These are phyloP conservation scores for Saturnispora saitoi DNA, from an alignment of 805 yeast species.

Conservation along the genomic window DNA sequence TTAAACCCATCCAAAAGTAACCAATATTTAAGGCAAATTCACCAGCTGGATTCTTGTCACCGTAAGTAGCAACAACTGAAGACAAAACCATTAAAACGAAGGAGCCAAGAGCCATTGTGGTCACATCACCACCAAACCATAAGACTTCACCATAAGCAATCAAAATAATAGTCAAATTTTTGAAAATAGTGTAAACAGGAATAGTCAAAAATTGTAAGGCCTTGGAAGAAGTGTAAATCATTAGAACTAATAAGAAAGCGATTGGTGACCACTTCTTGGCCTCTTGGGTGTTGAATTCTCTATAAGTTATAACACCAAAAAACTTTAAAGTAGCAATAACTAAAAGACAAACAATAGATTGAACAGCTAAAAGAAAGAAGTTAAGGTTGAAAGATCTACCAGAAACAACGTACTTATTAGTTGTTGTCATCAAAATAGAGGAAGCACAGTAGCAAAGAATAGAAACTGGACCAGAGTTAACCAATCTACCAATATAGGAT, in stretches of 20 bases:
- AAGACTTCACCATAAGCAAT: constrained; percentile 97
- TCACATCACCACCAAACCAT: constrained; percentile 92
- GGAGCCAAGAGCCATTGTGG: constrained; percentile 82
- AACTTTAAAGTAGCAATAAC: constrained; percentile 67
- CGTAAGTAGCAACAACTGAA: constrained; percentile 91
- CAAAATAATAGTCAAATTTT: constrained; percentile 90
- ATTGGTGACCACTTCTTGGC: constrained; percentile 96
- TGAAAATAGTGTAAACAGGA: constrained; percentile 96
- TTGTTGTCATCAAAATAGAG: constrained; percentile 94
- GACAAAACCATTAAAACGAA: constrained; percentile 90
- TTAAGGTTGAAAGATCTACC: constrained; percentile 68
- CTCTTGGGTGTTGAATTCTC: constrained; percentile 77
- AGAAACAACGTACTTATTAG: constrained; percentile 88
- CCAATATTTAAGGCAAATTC: constrained; percentile 52
- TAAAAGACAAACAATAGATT: constrained; percentile 72
- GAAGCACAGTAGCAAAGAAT: constrained; percentile 82
- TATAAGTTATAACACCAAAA: constrained; percentile 71
- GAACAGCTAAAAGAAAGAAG: constrained; percentile 83
- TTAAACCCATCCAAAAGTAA: constrained; percentile 93
- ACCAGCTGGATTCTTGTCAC: constrained; percentile 40
- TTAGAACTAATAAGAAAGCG: constrained; percentile 75
- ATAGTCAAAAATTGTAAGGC: constrained; percentile 86
- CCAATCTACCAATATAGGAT: constrained; percentile 21
- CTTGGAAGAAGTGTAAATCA: constrained; percentile 95
- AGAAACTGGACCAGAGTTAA: constrained; percentile 57